These are phyloP conservation scores for Nicotiana attenuata DNA, from an alignment of 257 asterid species.

Conservation along the genomic window DNA sequence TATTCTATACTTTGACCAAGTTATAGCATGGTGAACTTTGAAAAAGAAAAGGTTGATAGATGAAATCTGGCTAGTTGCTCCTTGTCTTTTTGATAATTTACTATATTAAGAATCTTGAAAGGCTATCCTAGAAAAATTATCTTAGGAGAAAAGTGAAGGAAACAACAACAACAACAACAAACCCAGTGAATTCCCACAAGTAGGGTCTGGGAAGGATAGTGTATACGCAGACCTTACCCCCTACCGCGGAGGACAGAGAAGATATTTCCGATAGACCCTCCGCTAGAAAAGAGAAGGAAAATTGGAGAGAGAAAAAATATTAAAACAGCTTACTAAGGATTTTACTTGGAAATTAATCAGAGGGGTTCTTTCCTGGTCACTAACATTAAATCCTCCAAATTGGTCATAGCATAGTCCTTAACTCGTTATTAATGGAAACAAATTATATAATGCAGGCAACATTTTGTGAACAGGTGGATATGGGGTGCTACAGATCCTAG, in stretches of 20 bases:
- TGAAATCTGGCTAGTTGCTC: background rate
- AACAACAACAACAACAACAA: background rate
- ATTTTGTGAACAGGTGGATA: slow-evolving; percentile 72
- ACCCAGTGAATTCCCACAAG: no score
- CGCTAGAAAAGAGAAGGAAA: background rate
- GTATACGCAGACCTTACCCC: no score
- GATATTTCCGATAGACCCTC: no score
- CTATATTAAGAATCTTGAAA: background rate
- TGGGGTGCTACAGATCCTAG: slow-evolving; percentile 67
- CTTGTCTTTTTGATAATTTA: background rate
- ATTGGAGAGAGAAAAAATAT: background rate
- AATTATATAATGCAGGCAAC: slow-evolving; percentile 56
- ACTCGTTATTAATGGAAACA: background rate
- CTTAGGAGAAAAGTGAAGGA: background rate
- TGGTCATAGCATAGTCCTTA: background rate
- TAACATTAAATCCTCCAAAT: background rate
- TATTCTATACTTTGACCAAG: background rate
- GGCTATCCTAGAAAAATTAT: background rate
- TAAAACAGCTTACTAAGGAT: background rate
- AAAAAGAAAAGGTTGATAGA: background rate
- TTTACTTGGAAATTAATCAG: background rate
- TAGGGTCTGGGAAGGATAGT: no score
- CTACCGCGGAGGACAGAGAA: no score
- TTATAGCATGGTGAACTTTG: background rate
- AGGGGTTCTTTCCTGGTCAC: background rate